These are phyloP conservation scores for Drechslerella dactyloides DNA, from an alignment of 2,329 filamentous ascomycete species.

Conservation along the genomic window DNA sequence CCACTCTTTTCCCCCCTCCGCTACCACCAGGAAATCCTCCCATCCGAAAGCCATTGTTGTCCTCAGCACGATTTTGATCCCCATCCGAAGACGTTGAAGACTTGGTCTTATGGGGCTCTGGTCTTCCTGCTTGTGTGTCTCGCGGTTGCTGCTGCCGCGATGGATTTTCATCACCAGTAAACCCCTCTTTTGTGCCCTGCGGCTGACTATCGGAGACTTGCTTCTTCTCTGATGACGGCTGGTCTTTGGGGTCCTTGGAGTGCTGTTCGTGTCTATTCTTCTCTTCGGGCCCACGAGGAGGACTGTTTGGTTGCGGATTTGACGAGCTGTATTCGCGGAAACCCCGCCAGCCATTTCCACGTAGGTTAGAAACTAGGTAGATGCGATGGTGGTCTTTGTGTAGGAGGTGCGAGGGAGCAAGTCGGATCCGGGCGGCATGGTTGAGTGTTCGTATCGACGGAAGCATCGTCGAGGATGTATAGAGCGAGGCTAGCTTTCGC, in stretches of 20 bases:
- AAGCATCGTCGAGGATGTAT: slow-evolving; percentile 33
- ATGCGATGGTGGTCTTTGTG: slow-evolving; percentile 10
- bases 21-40: slow-evolving; percentile 21
- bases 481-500: slow-evolving; percentile 6
- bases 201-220: background rate
- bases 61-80: slow-evolving; percentile 10
- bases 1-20: slow-evolving; percentile 30
- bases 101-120: background rate
- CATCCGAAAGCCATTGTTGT: slow-evolving; percentile 11
- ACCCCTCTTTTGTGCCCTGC: slow-evolving; percentile 1
- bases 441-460: slow-evolving; percentile 35
- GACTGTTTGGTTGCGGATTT: background rate
- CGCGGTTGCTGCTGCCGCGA: background rate
- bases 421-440: slow-evolving; percentile 29
- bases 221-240: background rate
- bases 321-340: slow-evolving; percentile 2
- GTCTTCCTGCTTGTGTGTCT: background rate
- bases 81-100: slow-evolving; percentile 10
- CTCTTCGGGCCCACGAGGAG: slow-evolving; percentile 17
- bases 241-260: background rate
- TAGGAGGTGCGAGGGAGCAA: slow-evolving; percentile 26
- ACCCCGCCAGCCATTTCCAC: background rate
- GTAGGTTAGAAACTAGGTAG: slow-evolving; percentile 2
- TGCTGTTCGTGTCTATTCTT: slow-evolving; percentile 4
- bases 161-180: background rate